Evolutionary conservation across 345 rosid species (phyloP).

Genomic region (Syzygium aqueum): DNA sequence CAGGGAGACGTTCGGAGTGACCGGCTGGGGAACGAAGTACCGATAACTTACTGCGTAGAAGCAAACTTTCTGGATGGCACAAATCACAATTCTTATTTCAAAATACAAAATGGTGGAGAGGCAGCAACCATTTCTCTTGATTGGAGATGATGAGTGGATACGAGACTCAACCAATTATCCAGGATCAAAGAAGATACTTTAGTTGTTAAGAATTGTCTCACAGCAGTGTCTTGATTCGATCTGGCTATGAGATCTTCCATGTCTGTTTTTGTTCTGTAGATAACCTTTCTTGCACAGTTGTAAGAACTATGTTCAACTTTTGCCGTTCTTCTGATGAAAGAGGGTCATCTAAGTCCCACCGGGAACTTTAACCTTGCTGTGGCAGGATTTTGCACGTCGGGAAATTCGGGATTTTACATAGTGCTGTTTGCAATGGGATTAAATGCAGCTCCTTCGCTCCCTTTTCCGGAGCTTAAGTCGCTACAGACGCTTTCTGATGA

Average conservation of each 20-base stretch:
- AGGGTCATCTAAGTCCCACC: slow-evolving; percentile 28
- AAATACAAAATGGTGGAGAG: background rate
- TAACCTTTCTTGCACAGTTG: slow-evolving; percentile 48
- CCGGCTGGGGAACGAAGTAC: background rate
- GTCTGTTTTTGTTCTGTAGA: slow-evolving; percentile 60
- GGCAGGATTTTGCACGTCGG: slow-evolving; percentile 1
- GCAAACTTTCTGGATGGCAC: background rate
- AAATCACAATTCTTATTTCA: background rate
- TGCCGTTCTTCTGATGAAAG: slow-evolving; percentile 56
- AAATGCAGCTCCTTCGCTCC: slow-evolving; percentile 31
- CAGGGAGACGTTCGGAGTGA: background rate
- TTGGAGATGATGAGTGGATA: background rate
- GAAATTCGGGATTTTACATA: background rate
- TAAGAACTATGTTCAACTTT: slow-evolving; percentile 64
- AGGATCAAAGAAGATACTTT: slow-evolving; percentile 27
- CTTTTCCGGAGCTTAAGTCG: slow-evolving; percentile 30
- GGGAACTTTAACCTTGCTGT: slow-evolving; percentile 20
- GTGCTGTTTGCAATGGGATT: slow-evolving; percentile 4
- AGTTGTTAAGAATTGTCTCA: slow-evolving; percentile 57
- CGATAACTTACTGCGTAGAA: background rate
- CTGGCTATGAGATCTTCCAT: slow-evolving; percentile 74
- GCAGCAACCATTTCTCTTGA: background rate
- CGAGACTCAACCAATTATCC: background rate
- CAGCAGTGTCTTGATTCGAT: slow-evolving; percentile 72
- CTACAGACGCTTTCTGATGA: slow-evolving; percentile 40